Evolutionary conservation across 768 basidiomycete genomes (phyloP), one percentile per base, ranked within the genome.

Genomic region (Pleurotus ostreatus): DNA sequence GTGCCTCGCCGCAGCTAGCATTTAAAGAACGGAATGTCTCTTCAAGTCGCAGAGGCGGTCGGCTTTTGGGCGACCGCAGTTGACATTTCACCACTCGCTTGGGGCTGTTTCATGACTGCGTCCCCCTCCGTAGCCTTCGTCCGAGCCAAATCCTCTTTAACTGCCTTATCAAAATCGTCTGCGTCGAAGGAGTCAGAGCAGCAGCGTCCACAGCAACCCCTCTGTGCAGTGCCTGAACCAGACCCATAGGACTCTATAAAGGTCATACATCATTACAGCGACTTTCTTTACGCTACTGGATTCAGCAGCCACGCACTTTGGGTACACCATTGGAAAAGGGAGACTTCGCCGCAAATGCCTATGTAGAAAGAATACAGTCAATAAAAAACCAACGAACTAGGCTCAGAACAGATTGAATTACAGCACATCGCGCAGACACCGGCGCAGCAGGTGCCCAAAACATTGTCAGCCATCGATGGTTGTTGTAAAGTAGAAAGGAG

Each of bases 161-260:
- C 67, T 40, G 73, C 64, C 43, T 63, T 67, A 16, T 78, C 77
- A 60, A 79, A 75, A 1, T 62, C 65, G 58, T 81, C 80, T 39
- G 75, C 74, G 60, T 79, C 69, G 62, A 79, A 79, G 2, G 74
- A 74, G 8, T 71, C 62, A 16, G 65, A 63, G 56, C 71, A 80
- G 55, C 78, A 81, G 34, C 68, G 68, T 11, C 71, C 74, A 60
- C 78, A 81, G 57, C 80, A 80, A 9, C 78, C 78, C n/a, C 68
- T 62, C 20, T 58, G 62, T 7, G 63, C 55, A 51, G 65, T 65
- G 34, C 62, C 58, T 54, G 71, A 70, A 5, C 74, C 71, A 4
- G 68, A 60, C 6, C 75, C 74, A 49, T 61, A 71, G 1, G 66
- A 47, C 54, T 64, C 72, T 74, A 58, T 16, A 23, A 26, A 37